Conservation (phyloP, 371 early-diverging fungal species). For the Thermomucor indicae-seudaticae region DNA sequence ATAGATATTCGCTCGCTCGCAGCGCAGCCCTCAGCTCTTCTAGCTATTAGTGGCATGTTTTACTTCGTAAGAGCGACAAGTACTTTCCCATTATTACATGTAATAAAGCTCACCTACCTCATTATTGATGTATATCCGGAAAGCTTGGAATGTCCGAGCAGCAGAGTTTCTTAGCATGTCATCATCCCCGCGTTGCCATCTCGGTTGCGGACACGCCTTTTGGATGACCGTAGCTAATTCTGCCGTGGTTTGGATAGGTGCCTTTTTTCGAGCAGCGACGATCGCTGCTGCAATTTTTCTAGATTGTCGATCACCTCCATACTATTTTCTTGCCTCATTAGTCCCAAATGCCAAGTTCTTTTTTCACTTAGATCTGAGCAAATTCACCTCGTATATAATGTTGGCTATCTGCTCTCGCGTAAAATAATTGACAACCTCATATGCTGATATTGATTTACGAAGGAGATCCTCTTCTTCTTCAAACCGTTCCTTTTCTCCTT, state of each 20-base stretch:
- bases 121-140: slow-evolving; percentile 71
- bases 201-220: slow-evolving; percentile 47
- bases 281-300: slow-evolving; percentile 64
- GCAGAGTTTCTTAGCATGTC: slow-evolving; percentile 49
- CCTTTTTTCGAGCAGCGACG: slow-evolving; percentile 42
- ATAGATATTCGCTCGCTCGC: slow-evolving; percentile 45
- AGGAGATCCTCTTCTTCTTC: slow-evolving; percentile 19
- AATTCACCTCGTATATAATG: slow-evolving; percentile 55
- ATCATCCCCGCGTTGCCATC: slow-evolving; percentile 42
- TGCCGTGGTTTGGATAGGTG: slow-evolving; percentile 52
- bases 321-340: too few species aligned
- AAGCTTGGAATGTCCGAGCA: slow-evolving; percentile 52
- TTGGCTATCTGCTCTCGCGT: slow-evolving; percentile 54
- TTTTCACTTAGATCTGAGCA: not conserved
- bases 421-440: slow-evolving; percentile 50
- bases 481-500: not conserved
- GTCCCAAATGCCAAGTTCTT: too few species aligned
- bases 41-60: slow-evolving; percentile 23
- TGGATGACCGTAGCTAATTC: slow-evolving; percentile 52
- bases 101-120: slow-evolving; percentile 32
- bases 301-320: slow-evolving; percentile 59
- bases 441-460: slow-evolving; percentile 45
- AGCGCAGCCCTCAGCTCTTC: slow-evolving; percentile 51
- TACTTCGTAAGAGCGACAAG: not conserved
- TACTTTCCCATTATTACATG: not conserved